phyloP scores from a whole-genome alignment of 306 rosid species.

The Abrus precatorius region DNA sequence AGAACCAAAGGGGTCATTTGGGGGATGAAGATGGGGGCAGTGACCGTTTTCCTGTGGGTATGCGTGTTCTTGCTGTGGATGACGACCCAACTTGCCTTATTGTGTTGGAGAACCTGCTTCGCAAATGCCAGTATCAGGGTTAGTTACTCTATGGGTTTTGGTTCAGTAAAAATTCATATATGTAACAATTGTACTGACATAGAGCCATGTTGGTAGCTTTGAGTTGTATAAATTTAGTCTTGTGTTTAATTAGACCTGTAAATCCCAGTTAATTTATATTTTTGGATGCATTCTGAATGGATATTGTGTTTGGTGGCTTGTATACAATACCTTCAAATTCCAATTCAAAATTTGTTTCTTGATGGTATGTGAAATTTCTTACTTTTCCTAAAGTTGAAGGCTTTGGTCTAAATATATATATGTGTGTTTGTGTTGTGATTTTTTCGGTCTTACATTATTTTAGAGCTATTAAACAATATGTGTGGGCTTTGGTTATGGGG shows the following conservation, averaged over 20 bases:
- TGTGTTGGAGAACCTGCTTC: slow-evolving; percentile 77
- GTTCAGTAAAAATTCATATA: slow-evolving; percentile 4
- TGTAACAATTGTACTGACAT: not conserved
- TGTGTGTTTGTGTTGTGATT: not conserved
- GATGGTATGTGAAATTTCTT: not conserved
- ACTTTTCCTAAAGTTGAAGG: slow-evolving; percentile 1
- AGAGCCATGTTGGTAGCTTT: not conserved
- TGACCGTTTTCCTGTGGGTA: slow-evolving; percentile 83
- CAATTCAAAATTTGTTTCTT: slow-evolving; percentile 4
- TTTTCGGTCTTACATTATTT: slow-evolving; percentile 6
- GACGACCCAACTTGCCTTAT: slow-evolving; percentile 90
- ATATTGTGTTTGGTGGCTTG: not conserved
- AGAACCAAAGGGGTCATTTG: slow-evolving; percentile 56
- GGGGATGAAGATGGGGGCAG: slow-evolving; percentile 44
- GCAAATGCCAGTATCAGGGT: slow-evolving; percentile 91
- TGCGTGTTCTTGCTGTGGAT: slow-evolving; percentile 96
- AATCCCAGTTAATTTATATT: not conserved
- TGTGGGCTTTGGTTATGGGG: not conserved
- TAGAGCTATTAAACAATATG: slow-evolving; percentile 5
- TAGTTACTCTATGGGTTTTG: slow-evolving; percentile 36
- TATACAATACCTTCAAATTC: not conserved
- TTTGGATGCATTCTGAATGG: not conserved
- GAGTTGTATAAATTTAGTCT: not conserved
- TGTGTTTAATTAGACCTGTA: slow-evolving; percentile 8
- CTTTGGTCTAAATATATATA: slow-evolving; percentile 29